Base-by-base conservation (phyloP, 1,284 basidiomycete species). In the Gymnopus androsaceus region DNA sequence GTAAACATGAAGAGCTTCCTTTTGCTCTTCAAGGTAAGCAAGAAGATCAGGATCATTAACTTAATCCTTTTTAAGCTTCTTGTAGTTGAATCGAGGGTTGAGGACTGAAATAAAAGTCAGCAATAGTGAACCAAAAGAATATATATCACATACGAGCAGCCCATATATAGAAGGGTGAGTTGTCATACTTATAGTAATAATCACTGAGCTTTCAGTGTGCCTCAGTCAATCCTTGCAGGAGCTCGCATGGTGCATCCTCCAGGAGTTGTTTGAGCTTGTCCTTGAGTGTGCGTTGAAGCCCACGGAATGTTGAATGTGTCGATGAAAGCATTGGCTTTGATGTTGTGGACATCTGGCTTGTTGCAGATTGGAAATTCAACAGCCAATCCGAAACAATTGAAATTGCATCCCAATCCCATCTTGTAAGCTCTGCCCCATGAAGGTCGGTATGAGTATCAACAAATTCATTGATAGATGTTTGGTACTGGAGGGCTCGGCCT, bases 291-390 rank as follows among this genome's bases (percentile, higher is more conserved):
- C 55, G 56, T 45, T 63, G 60, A n/a, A 64, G 59, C 12, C 61
- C 59, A 19, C 46, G 40, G 47, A 64, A 62, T 19, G 61, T 53
- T 12, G 59, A 53, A 49, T 59, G 59, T 17, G 54, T 58, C 3
- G 51, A 51, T n/a, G 58, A 64, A 8, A 66, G 51, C 64, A 66
- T 64, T 1, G 66, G 60, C 0, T 51, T 36, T 15, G 58, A 56
- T 1, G 67, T 69, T 1, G 59, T 31, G 2, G 67, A 71, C n/a
- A n/a, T n/a, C n/a, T n/a, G n/a, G n/a, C n/a, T n/a, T n/a, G n/a
- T n/a, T n/a, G n/a, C n/a, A n/a, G 66, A 71, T 71, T 41, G 68
- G 46, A 69, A 67, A 7, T 30, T 23, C 34, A 64, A 56, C 0
- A 70, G 55, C 68, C 67, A 71, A 3, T 38, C n/a, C 1, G 61